Evolutionary conservation across 129 eudicot species (phyloP).

Genomic region (Arctium minus): DNA sequence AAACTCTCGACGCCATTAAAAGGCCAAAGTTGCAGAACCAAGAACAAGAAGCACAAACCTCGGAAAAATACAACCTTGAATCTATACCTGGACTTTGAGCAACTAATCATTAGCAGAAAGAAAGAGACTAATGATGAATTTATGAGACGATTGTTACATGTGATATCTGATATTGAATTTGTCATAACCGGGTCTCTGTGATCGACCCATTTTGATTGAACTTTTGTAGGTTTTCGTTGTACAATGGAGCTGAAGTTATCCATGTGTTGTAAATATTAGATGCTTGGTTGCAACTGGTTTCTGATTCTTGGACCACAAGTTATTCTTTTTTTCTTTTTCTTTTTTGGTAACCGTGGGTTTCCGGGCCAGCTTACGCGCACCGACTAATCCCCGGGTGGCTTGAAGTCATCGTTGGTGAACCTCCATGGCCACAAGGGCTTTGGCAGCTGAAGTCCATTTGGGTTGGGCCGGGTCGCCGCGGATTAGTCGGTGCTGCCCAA

Average conservation of each 20-base stretch:
- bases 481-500: no score
- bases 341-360: background rate
- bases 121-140: slow-evolving; percentile 8
- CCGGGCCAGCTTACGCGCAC: no score
- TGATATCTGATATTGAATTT: background rate
- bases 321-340: background rate
- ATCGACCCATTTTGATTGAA: slow-evolving; percentile 3
- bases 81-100: slow-evolving; percentile 91
- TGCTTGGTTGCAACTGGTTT: slow-evolving; percentile 2
- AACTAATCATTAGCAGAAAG: slow-evolving; percentile 3
- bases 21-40: slow-evolving; percentile 43
- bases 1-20: slow-evolving; percentile 61
- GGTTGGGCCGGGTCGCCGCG: no score
- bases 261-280: slow-evolving; percentile 18
- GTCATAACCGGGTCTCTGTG: slow-evolving; percentile 9
- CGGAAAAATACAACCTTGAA: slow-evolving; percentile 82
- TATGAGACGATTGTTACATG: slow-evolving; percentile 12
- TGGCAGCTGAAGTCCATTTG: no score
- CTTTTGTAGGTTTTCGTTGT: slow-evolving; percentile 20
- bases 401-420: no score
- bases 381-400: no score
- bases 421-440: no score
- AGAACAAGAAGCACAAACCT: slow-evolving; percentile 48
- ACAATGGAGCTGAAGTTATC: background rate
- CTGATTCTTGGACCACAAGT: background rate